phyloP scores from a whole-genome alignment of 768 basidiomycete genomes.

The Fomitopsis serialis region DNA sequence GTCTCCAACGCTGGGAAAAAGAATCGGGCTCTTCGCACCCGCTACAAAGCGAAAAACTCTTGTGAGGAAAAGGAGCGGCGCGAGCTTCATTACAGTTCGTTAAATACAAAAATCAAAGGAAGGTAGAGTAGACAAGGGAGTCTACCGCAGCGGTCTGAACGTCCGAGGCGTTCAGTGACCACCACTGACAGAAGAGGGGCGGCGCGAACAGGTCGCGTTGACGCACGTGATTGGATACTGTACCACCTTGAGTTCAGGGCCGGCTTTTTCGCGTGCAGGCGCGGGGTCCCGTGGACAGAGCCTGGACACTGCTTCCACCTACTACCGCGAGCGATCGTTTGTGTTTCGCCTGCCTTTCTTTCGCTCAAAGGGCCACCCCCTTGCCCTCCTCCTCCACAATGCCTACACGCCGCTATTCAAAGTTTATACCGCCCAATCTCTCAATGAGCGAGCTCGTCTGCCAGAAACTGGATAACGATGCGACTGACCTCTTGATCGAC shows the following conservation, averaged over 20 bases:
- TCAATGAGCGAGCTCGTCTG: slow-evolving; percentile 76
- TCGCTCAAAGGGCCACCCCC: background rate
- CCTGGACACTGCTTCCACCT: background rate
- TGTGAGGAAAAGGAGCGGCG: background rate
- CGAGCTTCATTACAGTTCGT: background rate
- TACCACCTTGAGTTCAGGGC: slow-evolving; percentile 10
- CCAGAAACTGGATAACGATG: slow-evolving; percentile 71
- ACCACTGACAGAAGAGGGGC: background rate
- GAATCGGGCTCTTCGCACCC: no score
- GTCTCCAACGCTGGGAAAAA: no score
- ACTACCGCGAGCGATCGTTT: background rate
- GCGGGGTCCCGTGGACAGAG: slow-evolving; percentile 4
- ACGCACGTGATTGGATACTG: background rate
- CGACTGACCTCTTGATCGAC: slow-evolving; percentile 76
- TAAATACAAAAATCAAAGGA: no score
- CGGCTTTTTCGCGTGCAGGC: slow-evolving; percentile 16
- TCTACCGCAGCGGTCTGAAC: no score
- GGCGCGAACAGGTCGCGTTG: background rate
- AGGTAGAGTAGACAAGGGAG: no score
- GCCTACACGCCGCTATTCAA: slow-evolving; percentile 43
- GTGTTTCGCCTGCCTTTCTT: background rate
- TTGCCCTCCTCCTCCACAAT: slow-evolving; percentile 3
- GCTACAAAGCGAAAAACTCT: background rate
- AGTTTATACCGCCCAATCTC: slow-evolving; percentile 59
- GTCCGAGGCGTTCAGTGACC: no score